Evolutionary conservation across 2,329 filamentous ascomycete species (phyloP).

Genomic region (Penicillium sp.): DNA sequence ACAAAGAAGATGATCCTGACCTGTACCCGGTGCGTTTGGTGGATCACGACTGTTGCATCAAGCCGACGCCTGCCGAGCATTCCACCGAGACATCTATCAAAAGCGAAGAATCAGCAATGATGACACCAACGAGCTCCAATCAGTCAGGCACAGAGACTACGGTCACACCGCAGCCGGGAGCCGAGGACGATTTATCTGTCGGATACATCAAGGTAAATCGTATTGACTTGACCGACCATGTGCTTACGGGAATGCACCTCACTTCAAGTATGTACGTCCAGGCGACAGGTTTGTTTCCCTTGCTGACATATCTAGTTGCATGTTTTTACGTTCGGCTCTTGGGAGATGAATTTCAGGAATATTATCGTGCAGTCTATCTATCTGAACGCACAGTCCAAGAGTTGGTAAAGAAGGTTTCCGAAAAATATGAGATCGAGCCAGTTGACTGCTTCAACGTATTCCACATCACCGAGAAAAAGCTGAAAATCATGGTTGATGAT

Average conservation of each 20-base stretch:
- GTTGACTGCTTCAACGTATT: conserved; percentile 55
- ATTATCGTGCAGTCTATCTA: conserved; percentile 80
- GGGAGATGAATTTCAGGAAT: conserved; percentile 54
- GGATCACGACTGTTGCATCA: not conserved
- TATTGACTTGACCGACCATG: not conserved
- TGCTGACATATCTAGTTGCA: conserved; percentile 55
- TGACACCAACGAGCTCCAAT: not conserved
- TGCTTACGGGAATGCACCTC: not conserved
- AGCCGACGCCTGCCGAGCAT: not conserved
- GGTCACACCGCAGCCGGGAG: not conserved
- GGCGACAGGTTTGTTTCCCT: too few species aligned
- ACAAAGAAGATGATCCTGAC: conserved; percentile 39
- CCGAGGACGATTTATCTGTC: not conserved
- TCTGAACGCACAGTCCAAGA: conserved; percentile 70
- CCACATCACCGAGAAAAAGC: conserved; percentile 67
- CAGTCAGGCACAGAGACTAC: not conserved
- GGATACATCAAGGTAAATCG: not conserved
- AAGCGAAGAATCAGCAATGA: not conserved
- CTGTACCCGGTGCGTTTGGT: conserved; percentile 31
- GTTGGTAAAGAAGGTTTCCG: conserved; percentile 66
- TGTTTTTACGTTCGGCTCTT: conserved; percentile 75
- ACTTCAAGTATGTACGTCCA: not conserved
- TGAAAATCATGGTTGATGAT: conserved; percentile 83
- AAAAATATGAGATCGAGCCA: conserved; percentile 75
- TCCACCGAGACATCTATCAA: not conserved